Evolutionary conservation across 345 rosid genomes (phyloP).

Genomic region (Brassica carinata): DNA sequence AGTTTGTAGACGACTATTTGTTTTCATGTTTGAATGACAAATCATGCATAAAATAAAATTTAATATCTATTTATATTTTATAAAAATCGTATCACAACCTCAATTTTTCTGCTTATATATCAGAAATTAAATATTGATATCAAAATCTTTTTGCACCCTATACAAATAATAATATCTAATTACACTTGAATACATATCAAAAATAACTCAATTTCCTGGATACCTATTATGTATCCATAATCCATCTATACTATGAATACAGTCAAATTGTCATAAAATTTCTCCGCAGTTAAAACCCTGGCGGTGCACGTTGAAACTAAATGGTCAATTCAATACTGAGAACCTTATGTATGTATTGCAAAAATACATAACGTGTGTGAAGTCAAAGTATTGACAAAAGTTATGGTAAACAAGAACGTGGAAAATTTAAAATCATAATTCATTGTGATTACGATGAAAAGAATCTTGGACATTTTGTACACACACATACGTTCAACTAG

Average conservation of each 20-base stretch:
- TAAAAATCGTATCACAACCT: neutral
- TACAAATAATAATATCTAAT: neutral
- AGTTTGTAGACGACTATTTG: neutral
- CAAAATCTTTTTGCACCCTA: neutral
- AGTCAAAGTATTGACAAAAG: conserved; percentile 26
- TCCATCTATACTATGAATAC: neutral
- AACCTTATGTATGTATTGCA: neutral
- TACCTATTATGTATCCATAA: too few species aligned
- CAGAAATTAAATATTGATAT: neutral
- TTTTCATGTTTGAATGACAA: neutral
- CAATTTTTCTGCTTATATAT: neutral
- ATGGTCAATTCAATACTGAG: conserved; percentile 8
- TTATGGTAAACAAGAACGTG: conserved; percentile 1
- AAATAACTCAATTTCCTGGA: neutral
- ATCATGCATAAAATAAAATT: neutral
- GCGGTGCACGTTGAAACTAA: conserved; percentile 1
- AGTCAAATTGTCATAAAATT: conserved; percentile 1
- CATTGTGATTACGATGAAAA: conserved; percentile 25
- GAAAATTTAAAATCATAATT: neutral
- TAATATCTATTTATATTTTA: neutral
- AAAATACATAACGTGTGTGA: conserved; percentile 9
- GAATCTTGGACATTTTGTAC: conserved; percentile 35
- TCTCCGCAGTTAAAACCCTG: neutral
- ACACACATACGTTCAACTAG: conserved; percentile 8
- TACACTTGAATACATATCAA: neutral